Base-by-base conservation (phyloP, 2,329 filamentous ascomycete genomes). In the Helminthosporium solani region DNA sequence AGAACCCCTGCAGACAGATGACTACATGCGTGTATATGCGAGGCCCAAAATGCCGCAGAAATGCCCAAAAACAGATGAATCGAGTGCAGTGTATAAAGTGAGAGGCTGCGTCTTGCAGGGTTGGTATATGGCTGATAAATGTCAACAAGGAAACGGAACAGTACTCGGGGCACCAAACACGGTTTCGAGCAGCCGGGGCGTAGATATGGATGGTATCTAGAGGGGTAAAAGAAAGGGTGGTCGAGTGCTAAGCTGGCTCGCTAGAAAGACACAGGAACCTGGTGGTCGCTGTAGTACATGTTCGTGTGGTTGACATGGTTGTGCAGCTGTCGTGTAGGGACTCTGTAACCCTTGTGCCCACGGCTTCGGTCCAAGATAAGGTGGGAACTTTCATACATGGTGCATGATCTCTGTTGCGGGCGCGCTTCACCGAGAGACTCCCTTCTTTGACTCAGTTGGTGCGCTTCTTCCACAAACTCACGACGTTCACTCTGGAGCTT, bases 211-310 rank as follows among this genome's bases (percentile, higher is more conserved):
- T 27, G 12, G 25, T 27, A 27, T 7, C 12, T 7, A 12, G 7
- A 27, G 12, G 7, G 12, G 25, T 27, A 27, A 12, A 7, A 27
- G 25, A 14, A 31, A 31, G 8, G 14, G 28, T 31, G 14, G 28
- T 31, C 18, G 3, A 18, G 19, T 11, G 20, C 44, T 50, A 60
- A 7, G 38, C 44, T 16, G 7, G 38, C 44, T 16, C 54, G 48
- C 49, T 60, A 56, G 21, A 67, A 33, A 42, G 68, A 57, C 21
- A 67, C 53, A 12, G 67, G 65, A 16, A 68, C 61, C 47, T 61
- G 61, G 41, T 63, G 54, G 34, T 61, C 49, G 37, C 55, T 57
- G 44, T 52, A 66, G 31, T 57, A 50, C 52, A 63, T 54, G 54
- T 58, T 66, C 57, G 64, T 66, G 21, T 56, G 50, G 47, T 58